Evolutionary conservation across 2,329 filamentous ascomycete genomes (phyloP).

Genomic region (Trichoderma hamatum): DNA sequence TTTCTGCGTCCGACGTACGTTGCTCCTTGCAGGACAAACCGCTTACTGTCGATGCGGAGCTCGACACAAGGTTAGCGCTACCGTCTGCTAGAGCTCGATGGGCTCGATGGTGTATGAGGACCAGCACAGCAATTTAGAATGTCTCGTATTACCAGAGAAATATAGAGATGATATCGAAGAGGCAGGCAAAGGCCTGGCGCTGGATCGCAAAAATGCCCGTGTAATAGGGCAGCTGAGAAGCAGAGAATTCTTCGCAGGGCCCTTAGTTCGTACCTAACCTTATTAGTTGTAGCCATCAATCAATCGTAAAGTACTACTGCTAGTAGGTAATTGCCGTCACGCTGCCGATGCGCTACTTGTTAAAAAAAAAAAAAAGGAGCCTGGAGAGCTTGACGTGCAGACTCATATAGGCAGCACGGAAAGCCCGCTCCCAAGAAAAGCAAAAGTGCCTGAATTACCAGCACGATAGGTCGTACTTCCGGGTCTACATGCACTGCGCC

Average conservation of each 20-base stretch:
- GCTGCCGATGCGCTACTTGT: not conserved
- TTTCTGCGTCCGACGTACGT: not conserved
- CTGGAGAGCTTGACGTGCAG: not conserved
- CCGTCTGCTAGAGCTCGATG: too few relatives aligned
- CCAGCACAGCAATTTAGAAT: not conserved
- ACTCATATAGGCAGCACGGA: not conserved
- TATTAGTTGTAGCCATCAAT: not conserved
- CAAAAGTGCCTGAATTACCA: not conserved
- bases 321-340: not conserved
- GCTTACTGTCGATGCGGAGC: not conserved
- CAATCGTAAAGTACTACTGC: too few relatives aligned
- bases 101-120: not conserved
- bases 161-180: not conserved
- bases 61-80: conserved; percentile 9
- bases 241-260: not conserved
- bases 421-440: not conserved
- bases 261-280: conserved; percentile 1
- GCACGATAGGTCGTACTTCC: conserved; percentile 3
- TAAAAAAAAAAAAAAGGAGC: not conserved
- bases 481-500: not conserved
- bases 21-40: conserved; percentile 17
- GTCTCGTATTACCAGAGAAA: conserved; percentile 1
- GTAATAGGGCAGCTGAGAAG: not conserved
- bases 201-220: not conserved
- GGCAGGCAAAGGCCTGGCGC: not conserved